These are phyloP conservation scores for Grosmannia penicillata DNA, from an alignment of 2,329 filamentous ascomycete genomes.

Conservation along the genomic window DNA sequence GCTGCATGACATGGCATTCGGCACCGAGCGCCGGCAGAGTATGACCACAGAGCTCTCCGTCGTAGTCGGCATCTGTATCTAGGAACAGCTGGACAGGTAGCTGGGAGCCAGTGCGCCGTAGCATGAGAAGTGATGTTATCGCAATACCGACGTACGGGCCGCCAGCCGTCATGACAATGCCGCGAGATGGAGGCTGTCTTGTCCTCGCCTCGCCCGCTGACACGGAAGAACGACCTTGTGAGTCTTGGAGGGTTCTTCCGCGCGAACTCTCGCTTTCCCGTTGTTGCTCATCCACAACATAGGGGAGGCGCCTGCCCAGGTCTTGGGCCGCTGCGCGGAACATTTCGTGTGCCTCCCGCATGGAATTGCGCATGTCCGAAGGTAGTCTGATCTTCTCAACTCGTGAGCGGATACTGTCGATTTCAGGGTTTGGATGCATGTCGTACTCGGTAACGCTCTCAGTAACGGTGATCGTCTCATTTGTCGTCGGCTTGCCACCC, in stretches of 20 bases:
- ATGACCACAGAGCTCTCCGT: constrained; percentile 16
- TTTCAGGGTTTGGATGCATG: constrained; percentile 1
- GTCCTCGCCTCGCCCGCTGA: too few species aligned
- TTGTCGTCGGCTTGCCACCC: constrained; percentile 2
- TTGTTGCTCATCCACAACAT: not conserved
- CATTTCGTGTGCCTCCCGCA: constrained; percentile 1
- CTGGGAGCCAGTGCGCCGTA: constrained; percentile 32
- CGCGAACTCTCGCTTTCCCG: too few species aligned
- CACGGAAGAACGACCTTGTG: too few species aligned
- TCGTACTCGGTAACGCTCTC: constrained; percentile 3
- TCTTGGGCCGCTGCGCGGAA: not conserved
- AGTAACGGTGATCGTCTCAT: constrained; percentile 1
- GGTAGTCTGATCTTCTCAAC: constrained; percentile 3
- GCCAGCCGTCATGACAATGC: constrained; percentile 35
- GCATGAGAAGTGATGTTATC: constrained; percentile 33
- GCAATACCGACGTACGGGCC: constrained; percentile 31
- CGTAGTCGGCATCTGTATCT: constrained; percentile 17
- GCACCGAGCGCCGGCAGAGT: constrained; percentile 16
- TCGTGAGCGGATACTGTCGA: constrained; percentile 1
- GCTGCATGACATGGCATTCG: constrained; percentile 18
- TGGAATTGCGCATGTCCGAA: constrained; percentile 2
- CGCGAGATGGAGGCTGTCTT: constrained; percentile 17
- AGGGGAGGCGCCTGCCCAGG: constrained; percentile 4
- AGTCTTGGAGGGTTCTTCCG: too few species aligned
- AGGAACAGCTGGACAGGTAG: constrained; percentile 29